phyloP scores from a whole-genome alignment of 495 filamentous ascomycete species.

The Penicillium riverlandense region DNA sequence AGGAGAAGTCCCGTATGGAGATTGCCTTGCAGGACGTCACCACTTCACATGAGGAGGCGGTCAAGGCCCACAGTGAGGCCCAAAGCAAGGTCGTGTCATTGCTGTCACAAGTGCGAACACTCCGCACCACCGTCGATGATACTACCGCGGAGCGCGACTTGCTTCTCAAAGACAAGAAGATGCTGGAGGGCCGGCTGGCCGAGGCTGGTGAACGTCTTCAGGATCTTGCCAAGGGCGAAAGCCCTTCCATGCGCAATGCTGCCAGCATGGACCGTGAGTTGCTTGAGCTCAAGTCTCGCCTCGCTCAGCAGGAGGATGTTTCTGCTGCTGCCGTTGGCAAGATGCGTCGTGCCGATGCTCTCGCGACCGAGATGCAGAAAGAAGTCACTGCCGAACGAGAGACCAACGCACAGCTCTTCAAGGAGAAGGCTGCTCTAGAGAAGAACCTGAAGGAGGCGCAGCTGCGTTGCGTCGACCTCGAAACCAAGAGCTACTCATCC shows the following conservation, averaged over 20 bases:
- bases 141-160: slow-evolving; percentile 77
- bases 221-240: slow-evolving; percentile 78
- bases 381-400: slow-evolving; percentile 91
- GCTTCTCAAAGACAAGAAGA: slow-evolving; percentile 81
- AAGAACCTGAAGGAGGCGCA: slow-evolving; percentile 90
- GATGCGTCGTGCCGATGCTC: slow-evolving; percentile 92
- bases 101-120: slow-evolving; percentile 80
- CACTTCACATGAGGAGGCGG: slow-evolving; percentile 85
- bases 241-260: slow-evolving; percentile 85
- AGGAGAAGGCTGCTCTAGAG: slow-evolving; percentile 85
- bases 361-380: slow-evolving; percentile 85
- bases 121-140: slow-evolving; percentile 82
- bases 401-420: slow-evolving; percentile 72
- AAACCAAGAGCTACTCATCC: slow-evolving; percentile 93
- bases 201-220: slow-evolving; percentile 91
- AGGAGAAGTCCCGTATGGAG: slow-evolving; percentile 91
- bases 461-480: slow-evolving; percentile 80
- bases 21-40: slow-evolving; percentile 84
- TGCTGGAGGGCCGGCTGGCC: slow-evolving; percentile 75
- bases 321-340: slow-evolving; percentile 90
- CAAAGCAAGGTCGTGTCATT: slow-evolving; percentile 86
- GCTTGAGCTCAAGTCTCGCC: slow-evolving; percentile 78
- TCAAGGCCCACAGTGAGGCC: slow-evolving; percentile 88
- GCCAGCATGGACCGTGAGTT: slow-evolving; percentile 85
- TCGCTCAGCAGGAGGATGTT: slow-evolving; percentile 92